Conservation (phyloP, 2,329 filamentous ascomycete species). For the Cladosporium oxysporum region DNA sequence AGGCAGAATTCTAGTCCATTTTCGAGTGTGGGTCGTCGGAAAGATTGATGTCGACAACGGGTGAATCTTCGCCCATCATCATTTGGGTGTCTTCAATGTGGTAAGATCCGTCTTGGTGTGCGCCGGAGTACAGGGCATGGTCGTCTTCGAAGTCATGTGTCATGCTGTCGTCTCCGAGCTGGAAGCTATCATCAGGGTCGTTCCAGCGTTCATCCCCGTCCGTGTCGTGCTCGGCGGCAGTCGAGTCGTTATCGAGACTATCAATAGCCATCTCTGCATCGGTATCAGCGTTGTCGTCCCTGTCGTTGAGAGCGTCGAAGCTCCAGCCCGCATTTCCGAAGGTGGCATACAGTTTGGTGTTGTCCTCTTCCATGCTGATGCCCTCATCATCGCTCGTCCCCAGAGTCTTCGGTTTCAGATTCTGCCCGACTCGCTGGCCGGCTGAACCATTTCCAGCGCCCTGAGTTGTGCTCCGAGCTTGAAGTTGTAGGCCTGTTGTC, state of each 20-base stretch:
- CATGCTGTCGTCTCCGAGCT: not conserved
- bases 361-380: constrained; percentile 14
- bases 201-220: constrained; percentile 14
- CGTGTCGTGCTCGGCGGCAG: constrained; percentile 5
- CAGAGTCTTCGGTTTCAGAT: constrained; percentile 19
- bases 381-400: constrained; percentile 21
- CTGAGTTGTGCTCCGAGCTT: constrained; percentile 11
- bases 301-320: constrained; percentile 5
- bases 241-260: constrained; percentile 16
- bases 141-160: not conserved
- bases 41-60: constrained; percentile 12
- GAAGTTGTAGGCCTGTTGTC: constrained; percentile 25
- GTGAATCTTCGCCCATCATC: constrained; percentile 7
- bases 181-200: constrained; percentile 1
- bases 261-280: constrained; percentile 20
- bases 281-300: constrained; percentile 16
- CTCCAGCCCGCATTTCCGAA: constrained; percentile 7
- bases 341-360: constrained; percentile 14
- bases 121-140: not conserved
- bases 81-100: constrained; percentile 14
- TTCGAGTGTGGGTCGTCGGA: constrained; percentile 7
- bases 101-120: not conserved
- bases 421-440: constrained; percentile 15
- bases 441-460: constrained; percentile 19
- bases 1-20: constrained; percentile 12